These are phyloP conservation scores for Tulasnella sp. DNA, from an alignment of 768 basidiomycete species.

Conservation along the genomic window DNA sequence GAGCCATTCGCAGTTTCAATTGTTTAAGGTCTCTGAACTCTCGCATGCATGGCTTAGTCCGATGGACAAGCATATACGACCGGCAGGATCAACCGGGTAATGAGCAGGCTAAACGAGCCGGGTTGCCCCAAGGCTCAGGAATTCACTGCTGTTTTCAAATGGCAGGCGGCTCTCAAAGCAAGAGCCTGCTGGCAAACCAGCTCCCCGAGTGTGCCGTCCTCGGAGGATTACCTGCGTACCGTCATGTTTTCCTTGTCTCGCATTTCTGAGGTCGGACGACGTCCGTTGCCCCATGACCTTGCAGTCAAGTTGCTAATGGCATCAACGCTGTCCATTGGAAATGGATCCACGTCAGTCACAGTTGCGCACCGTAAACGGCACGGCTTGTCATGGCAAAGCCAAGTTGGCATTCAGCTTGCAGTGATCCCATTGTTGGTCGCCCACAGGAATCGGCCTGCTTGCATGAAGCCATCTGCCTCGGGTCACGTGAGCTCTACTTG, in stretches of 20 bases:
- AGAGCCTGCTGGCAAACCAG: neutral
- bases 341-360: neutral
- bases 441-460: neutral
- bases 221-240: neutral
- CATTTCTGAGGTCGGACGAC: neutral
- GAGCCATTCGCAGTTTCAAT: slow-evolving; percentile 79
- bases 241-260: neutral
- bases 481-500: neutral
- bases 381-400: neutral
- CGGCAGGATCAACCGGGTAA: slow-evolving; percentile 81
- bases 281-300: slow-evolving; percentile 2
- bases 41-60: slow-evolving; percentile 81
- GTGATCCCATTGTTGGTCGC: neutral
- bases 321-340: neutral
- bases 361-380: neutral
- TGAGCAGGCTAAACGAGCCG: slow-evolving; percentile 1
- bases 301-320: neutral
- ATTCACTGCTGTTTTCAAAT: neutral
- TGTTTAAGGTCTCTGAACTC: slow-evolving; percentile 68
- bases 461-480: neutral
- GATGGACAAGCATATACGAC: slow-evolving; percentile 82
- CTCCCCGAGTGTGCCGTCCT: neutral
- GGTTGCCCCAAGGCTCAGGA: neutral
- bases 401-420: neutral
- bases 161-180: neutral